A percentile compares a stretch with the other conserved stretches of the same genome.
Evolutionary conservation across 306 rosid species (phyloP).

Genomic region (Leucaena leucocephala): DNA sequence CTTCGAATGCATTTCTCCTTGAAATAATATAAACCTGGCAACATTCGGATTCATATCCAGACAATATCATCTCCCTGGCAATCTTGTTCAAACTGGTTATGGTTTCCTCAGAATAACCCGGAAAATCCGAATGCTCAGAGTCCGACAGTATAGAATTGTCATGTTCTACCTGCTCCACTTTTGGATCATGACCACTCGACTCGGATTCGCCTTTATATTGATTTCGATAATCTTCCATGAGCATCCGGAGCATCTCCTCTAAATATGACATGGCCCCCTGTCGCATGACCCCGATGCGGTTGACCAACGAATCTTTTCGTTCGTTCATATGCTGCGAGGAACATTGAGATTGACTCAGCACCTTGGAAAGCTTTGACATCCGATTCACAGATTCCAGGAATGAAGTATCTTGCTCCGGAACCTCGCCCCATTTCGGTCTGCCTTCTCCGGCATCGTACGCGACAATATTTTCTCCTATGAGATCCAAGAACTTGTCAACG

Average conservation of each 20-base stretch:
- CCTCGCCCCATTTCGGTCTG: conserved; percentile 39
- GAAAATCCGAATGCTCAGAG: conserved; percentile 40
- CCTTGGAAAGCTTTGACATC: conserved; percentile 43
- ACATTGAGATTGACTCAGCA: conserved; percentile 29
- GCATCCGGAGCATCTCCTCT: conserved; percentile 58
- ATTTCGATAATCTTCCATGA: conserved; percentile 51
- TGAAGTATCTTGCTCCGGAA: conserved; percentile 37
- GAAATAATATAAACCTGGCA: conserved; percentile 45
- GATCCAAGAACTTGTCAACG: conserved; percentile 47
- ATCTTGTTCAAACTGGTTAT: conserved; percentile 41
- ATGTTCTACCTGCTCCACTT: conserved; percentile 40
- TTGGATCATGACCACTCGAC: conserved; percentile 9
- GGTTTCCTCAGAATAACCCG: conserved; percentile 44
- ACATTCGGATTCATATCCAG: conserved; percentile 52
- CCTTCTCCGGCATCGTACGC: conserved; percentile 28
- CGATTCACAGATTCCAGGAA: conserved; percentile 54
- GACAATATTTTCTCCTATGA: conserved; percentile 48
- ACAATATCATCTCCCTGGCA: conserved; percentile 46
- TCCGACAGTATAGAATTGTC: conserved; percentile 33
- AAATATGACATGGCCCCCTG: conserved; percentile 59
- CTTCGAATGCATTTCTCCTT: conserved; percentile 50
- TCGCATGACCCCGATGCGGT: conserved; percentile 50
- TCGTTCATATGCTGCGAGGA: neutral
- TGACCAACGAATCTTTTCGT: conserved; percentile 38
- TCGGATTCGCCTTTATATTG: conserved; percentile 27